A percentile compares a stretch with the other conserved stretches of the same genome.
These are phyloP conservation scores for Aspergillus fructus DNA, from an alignment of 2,329 filamentous ascomycete genomes.

Conservation along the genomic window DNA sequence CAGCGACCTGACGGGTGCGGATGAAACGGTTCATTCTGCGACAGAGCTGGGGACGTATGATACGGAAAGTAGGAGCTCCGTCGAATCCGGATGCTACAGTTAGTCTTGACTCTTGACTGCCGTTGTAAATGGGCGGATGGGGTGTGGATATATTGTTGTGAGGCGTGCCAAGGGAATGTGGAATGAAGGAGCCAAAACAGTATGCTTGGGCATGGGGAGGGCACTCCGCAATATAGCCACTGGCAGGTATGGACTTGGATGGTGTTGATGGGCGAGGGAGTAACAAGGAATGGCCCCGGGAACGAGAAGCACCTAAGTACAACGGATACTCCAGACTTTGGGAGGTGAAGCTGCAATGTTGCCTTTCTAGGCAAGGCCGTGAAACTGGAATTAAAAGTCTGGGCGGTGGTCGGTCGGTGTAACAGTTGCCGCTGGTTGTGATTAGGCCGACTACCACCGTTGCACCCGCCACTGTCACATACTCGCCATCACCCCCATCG, in stretches of 20 bases:
- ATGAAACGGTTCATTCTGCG: no score
- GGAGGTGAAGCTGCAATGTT: neutral
- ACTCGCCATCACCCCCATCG: neutral
- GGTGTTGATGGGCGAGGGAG: neutral
- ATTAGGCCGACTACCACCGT: slow-evolving; percentile 25
- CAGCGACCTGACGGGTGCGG: no score
- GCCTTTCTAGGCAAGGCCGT: no score
- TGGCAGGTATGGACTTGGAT: neutral
- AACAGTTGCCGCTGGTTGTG: slow-evolving; percentile 21
- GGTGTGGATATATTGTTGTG: no score
- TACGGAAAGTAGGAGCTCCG: no score
- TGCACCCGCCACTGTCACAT: slow-evolving; percentile 16
- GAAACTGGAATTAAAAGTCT: neutral
- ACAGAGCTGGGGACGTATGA: no score
- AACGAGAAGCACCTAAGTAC: no score
- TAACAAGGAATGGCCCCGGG: neutral
- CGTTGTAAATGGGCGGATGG: no score
- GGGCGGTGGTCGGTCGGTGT: slow-evolving; percentile 13
- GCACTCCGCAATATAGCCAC: neutral
- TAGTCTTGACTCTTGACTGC: no score
- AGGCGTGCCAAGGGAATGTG: neutral
- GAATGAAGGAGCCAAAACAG: neutral
- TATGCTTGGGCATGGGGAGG: neutral
- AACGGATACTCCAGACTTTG: no score
- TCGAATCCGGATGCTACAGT: no score